Conservation (phyloP, 768 basidiomycete genomes). For the Trametopsis cervina region DNA sequence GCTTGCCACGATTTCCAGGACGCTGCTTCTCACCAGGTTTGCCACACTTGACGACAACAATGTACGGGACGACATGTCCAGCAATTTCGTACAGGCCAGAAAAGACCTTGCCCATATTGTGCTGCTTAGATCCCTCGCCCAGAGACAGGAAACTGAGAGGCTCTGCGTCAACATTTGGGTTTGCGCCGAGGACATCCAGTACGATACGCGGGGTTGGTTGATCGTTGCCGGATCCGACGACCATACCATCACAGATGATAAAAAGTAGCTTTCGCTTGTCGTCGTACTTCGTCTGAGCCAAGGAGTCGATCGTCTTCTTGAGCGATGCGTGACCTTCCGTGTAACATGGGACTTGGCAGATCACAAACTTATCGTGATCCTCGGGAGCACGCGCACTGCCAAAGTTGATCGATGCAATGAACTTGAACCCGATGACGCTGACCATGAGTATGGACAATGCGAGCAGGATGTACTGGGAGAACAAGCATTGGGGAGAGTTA, state of each 20-base stretch:
- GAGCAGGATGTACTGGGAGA: conserved; percentile 87
- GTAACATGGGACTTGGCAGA: conserved; percentile 98
- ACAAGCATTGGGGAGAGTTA: conserved; percentile 85
- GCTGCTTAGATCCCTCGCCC: conserved; percentile 92
- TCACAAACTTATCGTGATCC: conserved; percentile 95
- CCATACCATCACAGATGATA: conserved; percentile 96
- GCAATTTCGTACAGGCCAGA: conserved; percentile 91
- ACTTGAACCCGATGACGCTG: conserved; percentile 92
- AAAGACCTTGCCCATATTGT: conserved; percentile 98
- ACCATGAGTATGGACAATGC: conserved; percentile 90
- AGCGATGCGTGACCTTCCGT: conserved; percentile 91
- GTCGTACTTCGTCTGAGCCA: conserved; percentile 93
- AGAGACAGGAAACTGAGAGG: conserved; percentile 91
- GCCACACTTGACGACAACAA: conserved; percentile 89
- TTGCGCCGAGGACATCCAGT: conserved; percentile 91
- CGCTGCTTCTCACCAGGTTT: conserved; percentile 90
- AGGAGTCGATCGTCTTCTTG: conserved; percentile 84
- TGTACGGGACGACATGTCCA: conserved; percentile 93
- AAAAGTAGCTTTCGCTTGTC: conserved; percentile 95
- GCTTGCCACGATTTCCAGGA: conserved; percentile 97
- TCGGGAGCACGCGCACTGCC: conserved; percentile 75
- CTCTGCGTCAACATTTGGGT: conserved; percentile 90
- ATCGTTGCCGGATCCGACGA: conserved; percentile 95
- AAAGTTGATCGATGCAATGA: conserved; percentile 86
- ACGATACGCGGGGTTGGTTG: conserved; percentile 94